Evolutionary conservation across 192 early-diverging fungal genomes (phyloP).

Genomic region (Linnemannia hyalina): DNA sequence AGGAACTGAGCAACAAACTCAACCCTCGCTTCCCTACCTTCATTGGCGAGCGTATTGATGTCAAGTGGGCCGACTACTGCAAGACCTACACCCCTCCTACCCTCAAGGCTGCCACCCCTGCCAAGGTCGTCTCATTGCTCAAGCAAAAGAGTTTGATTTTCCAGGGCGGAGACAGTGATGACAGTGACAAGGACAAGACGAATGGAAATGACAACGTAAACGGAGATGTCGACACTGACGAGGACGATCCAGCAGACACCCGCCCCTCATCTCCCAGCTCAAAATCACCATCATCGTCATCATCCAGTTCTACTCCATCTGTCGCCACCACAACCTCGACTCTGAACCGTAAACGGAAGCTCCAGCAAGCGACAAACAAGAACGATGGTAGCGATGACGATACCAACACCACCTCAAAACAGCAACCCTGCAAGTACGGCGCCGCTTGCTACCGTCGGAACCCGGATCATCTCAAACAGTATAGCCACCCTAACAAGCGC

Average conservation of each 20-base stretch:
- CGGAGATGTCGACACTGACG: not conserved
- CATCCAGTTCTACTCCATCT: not conserved
- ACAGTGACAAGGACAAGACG: not conserved
- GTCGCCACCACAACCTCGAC: not conserved
- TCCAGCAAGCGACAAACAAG: not conserved
- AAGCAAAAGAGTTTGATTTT: conserved; percentile 53
- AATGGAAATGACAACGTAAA: not conserved
- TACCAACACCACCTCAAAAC: not conserved
- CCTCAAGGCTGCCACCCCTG: conserved; percentile 32
- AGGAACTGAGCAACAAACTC: conserved; percentile 59
- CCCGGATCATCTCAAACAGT: conserved; percentile 46
- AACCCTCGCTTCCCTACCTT: conserved; percentile 61
- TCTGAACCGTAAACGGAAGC: conserved; percentile 8
- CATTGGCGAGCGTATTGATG: conserved; percentile 56
- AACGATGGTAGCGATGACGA: conserved; percentile 3
- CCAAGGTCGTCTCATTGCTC: conserved; percentile 45
- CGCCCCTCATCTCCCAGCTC: not conserved
- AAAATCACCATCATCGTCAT: not conserved
- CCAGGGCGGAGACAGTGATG: conserved; percentile 16
- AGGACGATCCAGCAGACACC: not conserved
- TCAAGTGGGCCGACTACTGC: conserved; percentile 48
- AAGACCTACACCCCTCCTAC: conserved; percentile 44
- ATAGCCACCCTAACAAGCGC: conserved; percentile 35
- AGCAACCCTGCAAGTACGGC: conserved; percentile 37
- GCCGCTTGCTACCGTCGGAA: conserved; percentile 47